phyloP scores from a whole-genome alignment of 2,329 filamentous ascomycete genomes.

The Verticillium albo-atrum region DNA sequence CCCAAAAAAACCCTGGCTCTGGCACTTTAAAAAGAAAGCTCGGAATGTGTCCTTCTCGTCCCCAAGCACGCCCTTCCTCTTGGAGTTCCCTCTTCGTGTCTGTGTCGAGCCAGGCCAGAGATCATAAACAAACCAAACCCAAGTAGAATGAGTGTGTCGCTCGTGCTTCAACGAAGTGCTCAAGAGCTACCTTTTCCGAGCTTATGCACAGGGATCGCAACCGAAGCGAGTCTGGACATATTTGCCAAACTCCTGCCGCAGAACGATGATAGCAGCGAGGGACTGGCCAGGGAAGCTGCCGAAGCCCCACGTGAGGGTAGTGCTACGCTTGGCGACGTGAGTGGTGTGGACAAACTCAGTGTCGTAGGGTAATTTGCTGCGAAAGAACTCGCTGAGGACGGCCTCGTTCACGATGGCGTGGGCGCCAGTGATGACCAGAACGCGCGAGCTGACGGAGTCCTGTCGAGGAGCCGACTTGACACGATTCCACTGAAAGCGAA shows the following conservation, averaged over 20 bases:
- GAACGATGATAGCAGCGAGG: background rate
- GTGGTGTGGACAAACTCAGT: background rate
- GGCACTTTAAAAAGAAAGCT: no score
- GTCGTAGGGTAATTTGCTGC: background rate
- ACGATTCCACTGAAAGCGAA: background rate
- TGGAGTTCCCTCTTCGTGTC: no score
- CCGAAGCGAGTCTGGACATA: background rate
- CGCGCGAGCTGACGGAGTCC: background rate
- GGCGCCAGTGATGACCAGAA: background rate
- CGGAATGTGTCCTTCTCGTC: no score
- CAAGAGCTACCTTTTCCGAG: background rate
- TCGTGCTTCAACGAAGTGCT: no score
- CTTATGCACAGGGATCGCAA: background rate
- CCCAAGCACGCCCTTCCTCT: no score
- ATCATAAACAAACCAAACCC: no score
- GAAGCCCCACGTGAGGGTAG: slow-evolving; percentile 2
- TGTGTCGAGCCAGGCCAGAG: no score
- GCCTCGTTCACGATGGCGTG: background rate
- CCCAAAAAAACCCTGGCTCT: no score
- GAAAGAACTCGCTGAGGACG: background rate
- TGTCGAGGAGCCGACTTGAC: background rate
- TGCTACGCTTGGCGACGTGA: background rate
- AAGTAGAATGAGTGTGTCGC: no score
- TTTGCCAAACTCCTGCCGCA: background rate
- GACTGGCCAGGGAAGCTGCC: slow-evolving; percentile 2